Evolutionary conservation across 2,329 filamentous ascomycete species (phyloP), one percentile per base, ranked within the genome.

Genomic region (Penicillium thymicola): DNA sequence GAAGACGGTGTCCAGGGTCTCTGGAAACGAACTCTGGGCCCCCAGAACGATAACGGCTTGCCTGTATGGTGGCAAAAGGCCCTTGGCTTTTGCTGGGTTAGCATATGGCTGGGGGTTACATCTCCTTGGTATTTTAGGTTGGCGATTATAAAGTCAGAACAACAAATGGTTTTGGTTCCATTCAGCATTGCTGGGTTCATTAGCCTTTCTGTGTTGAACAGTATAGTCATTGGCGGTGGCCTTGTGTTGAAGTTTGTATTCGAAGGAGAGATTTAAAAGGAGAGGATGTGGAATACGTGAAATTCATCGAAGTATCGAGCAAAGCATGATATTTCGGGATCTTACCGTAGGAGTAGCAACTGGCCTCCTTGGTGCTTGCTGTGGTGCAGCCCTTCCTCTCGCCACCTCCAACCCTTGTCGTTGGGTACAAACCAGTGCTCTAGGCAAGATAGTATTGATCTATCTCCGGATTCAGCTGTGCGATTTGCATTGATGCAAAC

Each of bases 1-100:
- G 71, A 74, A 55, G 70, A 73, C 46, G 46, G 45, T 1, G 55
- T 68, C 8, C 64, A 68, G 43, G 54, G 42, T 8, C 21, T 66
- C 2, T 71, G 65, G 62, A 64, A 57, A 18, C 32, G 23, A n/a
- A 25, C 18, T 0, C 5, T 8, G 0, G 27, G 16, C 9, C 18
- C 50, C 3, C 16, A 14, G 1, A 21, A 25, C 3, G 27, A 34
- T 14, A 23, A 2, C 2, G 6, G 10, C 18, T 13, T 11, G 4
- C 34, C 37, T 5, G 25, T 32, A 5, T 25, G 46, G 18, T 65
- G 58, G 63, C 54, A 61, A 34, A 60, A 25, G 11, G 8, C 42
- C 13, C 10, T 64, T 32, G 60, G 62, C 0, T 46, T 52, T 21
- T 9, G 54, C 7, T 65, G 63, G 63, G 43, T 55, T 7, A 34